Base-by-base conservation (phyloP, 2,329 filamentous ascomycete species). In the Dothistroma pini region DNA sequence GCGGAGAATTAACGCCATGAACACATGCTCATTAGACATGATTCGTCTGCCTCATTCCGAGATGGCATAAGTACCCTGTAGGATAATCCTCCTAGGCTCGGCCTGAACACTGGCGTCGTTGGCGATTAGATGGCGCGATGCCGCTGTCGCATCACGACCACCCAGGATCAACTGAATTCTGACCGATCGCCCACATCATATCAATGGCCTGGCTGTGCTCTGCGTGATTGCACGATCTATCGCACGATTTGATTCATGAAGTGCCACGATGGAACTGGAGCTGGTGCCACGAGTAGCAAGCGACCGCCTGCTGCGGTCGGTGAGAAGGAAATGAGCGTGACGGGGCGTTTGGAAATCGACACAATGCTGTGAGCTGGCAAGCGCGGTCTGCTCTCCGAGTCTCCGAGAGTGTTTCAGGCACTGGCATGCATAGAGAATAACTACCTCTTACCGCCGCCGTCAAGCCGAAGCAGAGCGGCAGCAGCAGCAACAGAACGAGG, bases 361-460 rank as follows among this genome's bases (percentile, higher is more conserved):
- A 31, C 48, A 31, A 50, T 50, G 9, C 48, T 53, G 50, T 53
- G 50, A 32, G 29, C 4, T 53, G 50, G 50, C 50, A 53, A 35
- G 25, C 25, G 51, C 51, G 10, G 51, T 35, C 29, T 16, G 10
- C 35, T 25, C 25, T 16, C 25, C 25, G 25, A 29, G 9, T 1
- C n/a, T n/a, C n/a, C 4, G 22, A 19, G 19, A 12, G 51, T 35
- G 51, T 35, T 53, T 35, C 25, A 53, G 29, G 11, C 35, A 19
- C 21, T 51, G 48, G 48, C 48, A 29, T 29, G 48, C 48, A 51
- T 6, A 44, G 7, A 44, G 38, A n/a, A n/a, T n/a, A n/a, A n/a
- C n/a, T n/a, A n/a, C n/a, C n/a, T n/a, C n/a, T n/a, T 32, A 53
- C 29, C 25, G 31, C 51, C 51, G 51, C 51, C 31, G 31, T 53